Base-by-base conservation (phyloP, 148 eudicot species). In the Vaccinium myrtillus region DNA sequence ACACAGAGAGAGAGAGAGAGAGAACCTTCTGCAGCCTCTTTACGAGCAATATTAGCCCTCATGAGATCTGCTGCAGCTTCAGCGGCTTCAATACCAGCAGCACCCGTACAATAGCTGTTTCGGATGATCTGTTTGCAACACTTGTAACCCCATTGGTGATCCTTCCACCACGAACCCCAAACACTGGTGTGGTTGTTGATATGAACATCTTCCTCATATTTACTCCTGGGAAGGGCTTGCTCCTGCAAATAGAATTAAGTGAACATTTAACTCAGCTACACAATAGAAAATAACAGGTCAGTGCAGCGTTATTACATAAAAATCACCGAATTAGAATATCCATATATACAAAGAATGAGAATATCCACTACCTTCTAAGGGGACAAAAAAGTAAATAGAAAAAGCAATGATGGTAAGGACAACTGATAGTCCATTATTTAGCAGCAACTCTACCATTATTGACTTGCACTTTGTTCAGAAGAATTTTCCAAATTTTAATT, bases 101-200 rank as follows among this genome's bases (percentile, higher is more conserved):
- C 91, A 27, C 98, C 98, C 0, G 98, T 96, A 84, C 98, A 96
- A 79, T 94, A 94, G 87, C 97, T 96, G 89, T 96, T 96, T 50
- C 93, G 86, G 75, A 94, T 84, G 2, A 89, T 87, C 86, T 94
- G 96, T 75, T 88, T 91, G 81, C 98, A 96, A 85, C 98, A 94
- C 81, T 89, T 96, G 88, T 94, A 96, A 51, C 96, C 98, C 98
- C 98, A 96, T 76, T 93, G 98, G 79, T 92, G 92, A 87, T 94
- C 94, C 80, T 87, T 93, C 98, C 98, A 96, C 98, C 96, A 96
- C 0, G 98, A 96, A 25, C 98, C 98, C 98, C 96, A 96, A 5
- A 93, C 95, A 84, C 87, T 89, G 0, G 94, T 92, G 84, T 94
- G 98, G 88, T 95, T 95, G 79, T 92, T 95, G 18, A 89, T 83